Base-by-base conservation (phyloP, 2,329 filamentous ascomycete genomes). In the Hypoxylon sp. region DNA sequence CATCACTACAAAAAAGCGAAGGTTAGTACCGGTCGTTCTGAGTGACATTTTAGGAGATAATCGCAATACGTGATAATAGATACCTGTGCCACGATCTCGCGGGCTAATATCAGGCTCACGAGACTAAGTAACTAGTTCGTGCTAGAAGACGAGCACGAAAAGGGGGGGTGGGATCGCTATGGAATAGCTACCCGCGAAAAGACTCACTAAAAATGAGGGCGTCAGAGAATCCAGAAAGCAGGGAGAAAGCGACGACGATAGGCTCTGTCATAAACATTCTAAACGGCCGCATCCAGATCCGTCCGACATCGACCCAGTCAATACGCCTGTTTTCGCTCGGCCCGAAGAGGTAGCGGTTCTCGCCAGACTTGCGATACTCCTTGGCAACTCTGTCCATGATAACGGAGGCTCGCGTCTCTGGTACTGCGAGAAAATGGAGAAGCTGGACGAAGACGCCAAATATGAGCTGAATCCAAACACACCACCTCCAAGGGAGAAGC, bases 401-500 rank as follows among this genome's bases (percentile, higher is more conserved):
- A 62, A 94, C 86, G 2, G 90, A 92, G 0, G 88, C 85, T 51
- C 92, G 86, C 0, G 93, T 95, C 78, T 95, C 93, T 0, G 92
- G 92, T 1, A 95, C 92, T 17, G 87, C 81, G 65, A 91, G 73
- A 60, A 90, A 82, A 76, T 93, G 91, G 2, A 92, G 74, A 3
- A 86, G 14, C 75, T 94, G 91, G 2, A 93, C 87, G 31, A 87
- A 85, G 10, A 80, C 89, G n/a, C 92, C 92, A 56, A 94, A 88
- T 72, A 94, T 92, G 66, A 94, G 85, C 78, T 94, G 92, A 62
- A 94, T 90, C 92, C 92, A 95, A 76, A 95, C 93, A 56, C 86
- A 88, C 91, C 91, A 93, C 70, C 86, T 85, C 92, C 92, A 95
- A 39, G 80, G 75, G 0, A 91, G 82, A 72, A 87, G 88, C 29